phyloP scores from a whole-genome alignment of 2,329 filamentous ascomycete species.

The Trichocomaceae sp. region DNA sequence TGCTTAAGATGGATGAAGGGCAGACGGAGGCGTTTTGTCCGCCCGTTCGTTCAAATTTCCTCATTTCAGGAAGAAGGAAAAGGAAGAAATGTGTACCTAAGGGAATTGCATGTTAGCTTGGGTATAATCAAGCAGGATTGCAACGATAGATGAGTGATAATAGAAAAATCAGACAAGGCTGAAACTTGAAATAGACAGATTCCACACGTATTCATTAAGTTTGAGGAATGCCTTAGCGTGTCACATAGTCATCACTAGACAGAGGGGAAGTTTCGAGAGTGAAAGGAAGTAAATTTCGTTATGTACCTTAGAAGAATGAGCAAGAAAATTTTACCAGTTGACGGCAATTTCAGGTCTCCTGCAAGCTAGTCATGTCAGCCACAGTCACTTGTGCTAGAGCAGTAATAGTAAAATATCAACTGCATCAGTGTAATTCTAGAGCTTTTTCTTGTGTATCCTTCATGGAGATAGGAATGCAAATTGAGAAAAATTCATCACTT shows the following conservation, averaged over 20 bases:
- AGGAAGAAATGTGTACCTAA: conserved; percentile 11
- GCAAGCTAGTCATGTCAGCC: neutral
- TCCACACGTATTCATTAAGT: conserved; percentile 58
- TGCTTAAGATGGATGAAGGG: conserved; percentile 47
- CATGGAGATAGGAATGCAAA: conserved; percentile 54
- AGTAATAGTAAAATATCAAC: neutral
- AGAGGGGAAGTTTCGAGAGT: conserved; percentile 12
- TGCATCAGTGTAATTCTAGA: conserved; percentile 54
- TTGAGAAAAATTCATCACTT: conserved; percentile 47
- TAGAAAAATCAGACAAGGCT: conserved; percentile 57
- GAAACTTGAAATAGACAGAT: conserved; percentile 59
- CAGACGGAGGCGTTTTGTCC: conserved; percentile 55
- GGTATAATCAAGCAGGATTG: conserved; percentile 12
- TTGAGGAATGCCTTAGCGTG: conserved; percentile 64
- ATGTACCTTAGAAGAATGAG: conserved; percentile 38
- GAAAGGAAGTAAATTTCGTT: conserved; percentile 7
- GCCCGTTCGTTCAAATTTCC: conserved; percentile 63
- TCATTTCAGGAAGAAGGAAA: conserved; percentile 39
- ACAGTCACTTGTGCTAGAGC: neutral
- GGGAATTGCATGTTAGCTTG: conserved; percentile 13
- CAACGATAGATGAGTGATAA: conserved; percentile 6
- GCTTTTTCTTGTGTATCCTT: conserved; percentile 41
- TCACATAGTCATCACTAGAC: conserved; percentile 54
- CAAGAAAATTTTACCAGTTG: neutral
- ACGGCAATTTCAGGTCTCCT: neutral